Evolutionary conservation across 2,329 filamentous ascomycete genomes (phyloP).

Genomic region (Pyrenochaeta sp.): DNA sequence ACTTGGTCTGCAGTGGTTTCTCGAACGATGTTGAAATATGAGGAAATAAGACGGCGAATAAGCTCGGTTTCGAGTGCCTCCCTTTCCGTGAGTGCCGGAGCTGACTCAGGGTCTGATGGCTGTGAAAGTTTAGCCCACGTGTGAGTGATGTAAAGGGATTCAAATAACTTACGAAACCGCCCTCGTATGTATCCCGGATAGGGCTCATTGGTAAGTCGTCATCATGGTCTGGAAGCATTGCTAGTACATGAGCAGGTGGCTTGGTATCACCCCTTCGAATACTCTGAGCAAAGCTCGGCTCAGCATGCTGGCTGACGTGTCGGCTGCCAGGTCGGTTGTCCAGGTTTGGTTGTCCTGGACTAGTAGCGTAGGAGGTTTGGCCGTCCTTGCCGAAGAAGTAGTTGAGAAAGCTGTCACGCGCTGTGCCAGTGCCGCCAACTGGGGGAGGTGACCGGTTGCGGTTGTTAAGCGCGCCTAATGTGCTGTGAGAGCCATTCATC

Average conservation of each 20-base stretch:
- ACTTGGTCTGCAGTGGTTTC: slow-evolving; percentile 99
- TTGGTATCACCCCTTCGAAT: slow-evolving; percentile 75
- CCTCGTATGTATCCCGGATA: slow-evolving; percentile 54
- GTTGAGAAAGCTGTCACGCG: slow-evolving; percentile 92
- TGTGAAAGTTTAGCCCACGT: slow-evolving; percentile 32
- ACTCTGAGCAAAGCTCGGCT: slow-evolving; percentile 84
- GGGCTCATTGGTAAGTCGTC: slow-evolving; percentile 48
- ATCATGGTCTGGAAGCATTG: slow-evolving; percentile 55
- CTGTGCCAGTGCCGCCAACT: slow-evolving; percentile 59
- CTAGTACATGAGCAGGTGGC: slow-evolving; percentile 54
- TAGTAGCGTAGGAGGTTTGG: slow-evolving; percentile 54
- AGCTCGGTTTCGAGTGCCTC: slow-evolving; percentile 98
- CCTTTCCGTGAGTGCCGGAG: slow-evolving; percentile 90
- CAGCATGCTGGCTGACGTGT: slow-evolving; percentile 79
- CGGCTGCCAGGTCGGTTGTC: slow-evolving; percentile 58
- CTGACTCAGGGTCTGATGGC: slow-evolving; percentile 61
- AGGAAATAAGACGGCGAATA: slow-evolving; percentile 94
- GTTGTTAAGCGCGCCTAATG: slow-evolving; percentile 72
- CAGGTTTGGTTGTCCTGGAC: slow-evolving; percentile 49
- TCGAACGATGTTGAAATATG: slow-evolving; percentile 98
- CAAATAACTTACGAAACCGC: slow-evolving; percentile 67
- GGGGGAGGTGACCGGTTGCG: slow-evolving; percentile 69
- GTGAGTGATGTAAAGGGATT: background rate
- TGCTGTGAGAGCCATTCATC: slow-evolving; percentile 66
- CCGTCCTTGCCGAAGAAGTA: slow-evolving; percentile 99